A percentile compares a stretch with the other conserved stretches of the same genome.
Conservation (phyloP, 2,329 filamentous ascomycete genomes). For the Dothistroma septosporum region DNA sequence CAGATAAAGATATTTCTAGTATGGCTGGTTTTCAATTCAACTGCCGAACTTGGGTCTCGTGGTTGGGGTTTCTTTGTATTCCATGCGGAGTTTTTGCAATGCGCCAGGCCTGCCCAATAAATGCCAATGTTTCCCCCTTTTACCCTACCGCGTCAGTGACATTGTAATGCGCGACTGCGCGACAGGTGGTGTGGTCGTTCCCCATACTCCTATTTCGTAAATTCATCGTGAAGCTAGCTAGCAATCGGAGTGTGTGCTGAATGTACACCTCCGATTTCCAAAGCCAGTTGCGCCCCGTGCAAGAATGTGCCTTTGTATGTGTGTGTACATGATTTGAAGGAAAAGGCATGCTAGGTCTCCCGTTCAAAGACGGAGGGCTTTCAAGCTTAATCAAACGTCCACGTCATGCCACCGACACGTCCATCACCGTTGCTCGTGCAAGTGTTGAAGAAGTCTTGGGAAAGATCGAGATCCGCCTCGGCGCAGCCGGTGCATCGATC, state of each 20-base stretch:
- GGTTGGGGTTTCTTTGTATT: not conserved
- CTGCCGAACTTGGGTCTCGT: too few species aligned
- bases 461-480: conserved; percentile 56
- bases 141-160: not conserved
- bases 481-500: conserved; percentile 75
- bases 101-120: conserved; percentile 1
- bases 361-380: not conserved
- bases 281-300: not conserved
- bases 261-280: not conserved
- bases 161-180: conserved; percentile 2
- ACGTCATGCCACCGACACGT: conserved; percentile 41
- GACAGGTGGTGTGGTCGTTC: not conserved
- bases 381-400: conserved; percentile 37
- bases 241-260: not conserved
- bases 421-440: conserved; percentile 37
- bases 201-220: not conserved
- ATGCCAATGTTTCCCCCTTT: not conserved
- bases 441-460: conserved; percentile 38
- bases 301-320: not conserved
- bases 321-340: not conserved
- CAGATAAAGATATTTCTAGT: too few species aligned
- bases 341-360: too few species aligned
- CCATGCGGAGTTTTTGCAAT: not conserved
- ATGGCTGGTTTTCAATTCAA: too few species aligned
- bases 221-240: conserved; percentile 1